Percentiles rank a stretch among this genome's conserved stretches.
phyloP scores from a whole-genome alignment of 768 basidiomycete genomes.

The Psilocybe tampanensis region DNA sequence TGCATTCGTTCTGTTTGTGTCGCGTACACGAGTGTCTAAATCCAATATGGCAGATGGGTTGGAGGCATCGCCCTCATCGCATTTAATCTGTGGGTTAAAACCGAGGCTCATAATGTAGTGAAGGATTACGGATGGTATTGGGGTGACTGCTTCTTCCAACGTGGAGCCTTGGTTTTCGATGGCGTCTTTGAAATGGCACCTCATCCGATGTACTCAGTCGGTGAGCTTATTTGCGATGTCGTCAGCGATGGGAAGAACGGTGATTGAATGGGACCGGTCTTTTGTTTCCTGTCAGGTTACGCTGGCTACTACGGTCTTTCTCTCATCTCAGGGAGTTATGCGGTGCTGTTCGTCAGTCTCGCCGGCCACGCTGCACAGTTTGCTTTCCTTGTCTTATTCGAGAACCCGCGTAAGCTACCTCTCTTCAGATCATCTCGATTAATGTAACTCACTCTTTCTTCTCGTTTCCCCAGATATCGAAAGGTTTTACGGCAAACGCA shows the following conservation, averaged over 20 bases:
- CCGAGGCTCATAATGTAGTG: constrained; percentile 95
- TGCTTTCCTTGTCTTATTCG: constrained; percentile 92
- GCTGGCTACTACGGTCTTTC: constrained; percentile 98
- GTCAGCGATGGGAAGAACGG: not conserved
- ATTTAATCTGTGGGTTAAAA: constrained; percentile 99
- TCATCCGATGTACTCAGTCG: constrained; percentile 95
- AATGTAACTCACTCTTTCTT: not conserved
- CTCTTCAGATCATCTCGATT: constrained; percentile 2
- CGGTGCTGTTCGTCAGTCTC: constrained; percentile 92
- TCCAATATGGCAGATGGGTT: constrained; percentile 64
- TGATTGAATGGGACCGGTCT: not conserved
- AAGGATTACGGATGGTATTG: constrained; percentile 99
- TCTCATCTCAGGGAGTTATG: constrained; percentile 85
- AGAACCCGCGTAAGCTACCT: constrained; percentile 85
- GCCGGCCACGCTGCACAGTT: constrained; percentile 96
- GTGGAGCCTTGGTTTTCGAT: constrained; percentile 93
- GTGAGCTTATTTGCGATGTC: constrained; percentile 30
- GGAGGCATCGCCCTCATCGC: constrained; percentile 83
- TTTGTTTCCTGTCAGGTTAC: constrained; percentile 55
- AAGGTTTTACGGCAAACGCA: constrained; percentile 90
- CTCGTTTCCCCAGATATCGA: constrained; percentile 72
- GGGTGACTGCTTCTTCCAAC: constrained; percentile 92
- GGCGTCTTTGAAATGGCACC: constrained; percentile 96
- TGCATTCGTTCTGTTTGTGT: not conserved
- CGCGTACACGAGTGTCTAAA: not conserved